Percentiles rank a stretch among this genome's conserved stretches.
These are phyloP conservation scores for Penicillium sp. DNA, from an alignment of 2,329 filamentous ascomycete genomes.

Conservation along the genomic window DNA sequence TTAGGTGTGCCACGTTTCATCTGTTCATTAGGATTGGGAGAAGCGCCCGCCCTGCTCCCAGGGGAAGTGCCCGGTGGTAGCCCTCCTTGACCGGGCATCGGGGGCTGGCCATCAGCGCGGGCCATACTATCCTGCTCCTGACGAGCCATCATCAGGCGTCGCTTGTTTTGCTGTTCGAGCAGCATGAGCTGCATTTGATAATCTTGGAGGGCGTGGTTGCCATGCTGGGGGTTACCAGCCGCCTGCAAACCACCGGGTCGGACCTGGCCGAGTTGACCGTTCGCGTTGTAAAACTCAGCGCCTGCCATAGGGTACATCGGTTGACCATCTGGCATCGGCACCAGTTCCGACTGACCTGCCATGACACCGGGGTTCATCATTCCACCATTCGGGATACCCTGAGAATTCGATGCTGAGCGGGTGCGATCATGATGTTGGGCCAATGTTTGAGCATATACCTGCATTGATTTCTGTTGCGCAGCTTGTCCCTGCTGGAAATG, in stretches of 20 bases:
- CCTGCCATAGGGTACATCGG: conserved; percentile 40
- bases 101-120: conserved; percentile 49
- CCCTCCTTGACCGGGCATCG: conserved; percentile 44
- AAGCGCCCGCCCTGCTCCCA: conserved; percentile 55
- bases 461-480: conserved; percentile 76
- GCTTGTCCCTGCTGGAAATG: conserved; percentile 56
- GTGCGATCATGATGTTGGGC: conserved; percentile 76
- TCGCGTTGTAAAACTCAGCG: conserved; percentile 56
- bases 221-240: conserved; percentile 39
- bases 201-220: conserved; percentile 64
- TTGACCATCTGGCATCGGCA: conserved; percentile 64
- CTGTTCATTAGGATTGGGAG: conserved; percentile 59
- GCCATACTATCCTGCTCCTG: conserved; percentile 63
- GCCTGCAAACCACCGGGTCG: conserved; percentile 39
- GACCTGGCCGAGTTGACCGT: conserved; percentile 52
- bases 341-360: conserved; percentile 77
- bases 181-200: conserved; percentile 69
- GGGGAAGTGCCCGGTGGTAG: conserved; percentile 56
- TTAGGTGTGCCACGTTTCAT: conserved; percentile 62
- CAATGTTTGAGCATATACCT: conserved; percentile 80
- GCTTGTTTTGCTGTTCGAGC: conserved; percentile 66
- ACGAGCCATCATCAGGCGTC: conserved; percentile 61
- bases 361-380: conserved; percentile 62
- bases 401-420: conserved; percentile 73
- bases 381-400: conserved; percentile 73